Percentiles rank a stretch among this genome's conserved stretches.
phyloP scores from a whole-genome alignment of 2,329 filamentous ascomycete species.

The Talaromyces funiculosus region DNA sequence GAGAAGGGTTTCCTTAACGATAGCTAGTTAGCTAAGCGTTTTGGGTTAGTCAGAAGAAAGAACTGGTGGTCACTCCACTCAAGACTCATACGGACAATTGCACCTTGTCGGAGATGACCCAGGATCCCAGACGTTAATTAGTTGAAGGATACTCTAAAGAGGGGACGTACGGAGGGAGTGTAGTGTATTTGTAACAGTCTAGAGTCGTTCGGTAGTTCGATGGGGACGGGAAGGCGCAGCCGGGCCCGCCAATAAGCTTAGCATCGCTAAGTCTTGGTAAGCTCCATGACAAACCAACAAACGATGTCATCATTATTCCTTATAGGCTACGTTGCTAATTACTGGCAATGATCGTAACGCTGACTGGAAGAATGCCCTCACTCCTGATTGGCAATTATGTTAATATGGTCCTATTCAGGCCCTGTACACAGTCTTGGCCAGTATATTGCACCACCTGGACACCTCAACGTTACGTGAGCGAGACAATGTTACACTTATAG shows the following conservation, averaged over 20 bases:
- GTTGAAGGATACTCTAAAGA: not conserved
- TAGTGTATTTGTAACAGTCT: too few relatives aligned
- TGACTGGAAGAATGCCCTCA: too few relatives aligned
- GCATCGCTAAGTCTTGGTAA: not conserved
- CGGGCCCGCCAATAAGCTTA: not conserved
- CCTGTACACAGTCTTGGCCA: too few relatives aligned
- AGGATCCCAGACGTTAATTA: too few relatives aligned
- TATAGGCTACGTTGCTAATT: too few relatives aligned
- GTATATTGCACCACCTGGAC: too few relatives aligned
- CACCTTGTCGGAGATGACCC: not conserved
- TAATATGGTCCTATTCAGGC: too few relatives aligned
- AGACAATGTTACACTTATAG: too few relatives aligned
- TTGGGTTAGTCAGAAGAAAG: not conserved
- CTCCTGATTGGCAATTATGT: too few relatives aligned
- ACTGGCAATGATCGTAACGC: too few relatives aligned
- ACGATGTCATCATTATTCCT: not conserved
- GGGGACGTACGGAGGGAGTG: not conserved
- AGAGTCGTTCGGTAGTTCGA: not conserved
- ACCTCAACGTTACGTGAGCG: too few relatives aligned
- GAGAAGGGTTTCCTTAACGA: not conserved
- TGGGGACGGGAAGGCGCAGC: not conserved
- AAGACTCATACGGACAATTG: not conserved
- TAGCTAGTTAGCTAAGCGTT: not conserved
- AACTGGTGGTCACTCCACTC: not conserved
- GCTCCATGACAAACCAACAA: not conserved